Conservation (phyloP, 768 basidiomycete genomes). For the Tylopilus plumbeoviolaceoides region DNA sequence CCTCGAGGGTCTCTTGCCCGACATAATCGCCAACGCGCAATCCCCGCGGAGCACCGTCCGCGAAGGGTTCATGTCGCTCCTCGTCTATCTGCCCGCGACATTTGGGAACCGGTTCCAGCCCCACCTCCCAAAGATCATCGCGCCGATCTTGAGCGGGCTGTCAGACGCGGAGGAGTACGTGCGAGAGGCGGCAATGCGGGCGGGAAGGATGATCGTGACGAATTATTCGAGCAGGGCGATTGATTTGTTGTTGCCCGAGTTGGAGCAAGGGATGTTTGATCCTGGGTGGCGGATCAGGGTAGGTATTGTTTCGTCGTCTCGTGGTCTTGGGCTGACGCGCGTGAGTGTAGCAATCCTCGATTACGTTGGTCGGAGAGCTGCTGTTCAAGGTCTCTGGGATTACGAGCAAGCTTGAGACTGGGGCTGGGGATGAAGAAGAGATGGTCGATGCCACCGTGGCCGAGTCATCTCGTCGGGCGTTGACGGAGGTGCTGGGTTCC, state of each 20-base stretch:
- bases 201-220: slow-evolving; percentile 96
- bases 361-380: slow-evolving; percentile 92
- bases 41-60: slow-evolving; percentile 88
- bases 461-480: slow-evolving; percentile 80
- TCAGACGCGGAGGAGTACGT: slow-evolving; percentile 95
- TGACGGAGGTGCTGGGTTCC: slow-evolving; percentile 81
- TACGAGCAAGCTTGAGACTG: slow-evolving; percentile 74
- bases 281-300: slow-evolving; percentile 93
- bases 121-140: slow-evolving; percentile 90
- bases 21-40: slow-evolving; percentile 88
- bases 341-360: slow-evolving; percentile 75
- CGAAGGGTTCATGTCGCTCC: slow-evolving; percentile 97
- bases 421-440: slow-evolving; percentile 73
- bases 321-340: neutral
- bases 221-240: slow-evolving; percentile 92
- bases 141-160: slow-evolving; percentile 87
- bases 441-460: slow-evolving; percentile 58
- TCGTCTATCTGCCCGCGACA: slow-evolving; percentile 92
- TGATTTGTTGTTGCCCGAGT: slow-evolving; percentile 88
- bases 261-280: slow-evolving; percentile 95
- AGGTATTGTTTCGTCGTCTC: slow-evolving; percentile 23
- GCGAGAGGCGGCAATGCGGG: slow-evolving; percentile 95
- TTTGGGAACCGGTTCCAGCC: slow-evolving; percentile 97
- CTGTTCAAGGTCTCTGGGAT: slow-evolving; percentile 97
- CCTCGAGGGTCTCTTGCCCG: slow-evolving; percentile 88